Conservation (phyloP, 495 filamentous ascomycete genomes). For the Aspergillus bertholletiae region DNA sequence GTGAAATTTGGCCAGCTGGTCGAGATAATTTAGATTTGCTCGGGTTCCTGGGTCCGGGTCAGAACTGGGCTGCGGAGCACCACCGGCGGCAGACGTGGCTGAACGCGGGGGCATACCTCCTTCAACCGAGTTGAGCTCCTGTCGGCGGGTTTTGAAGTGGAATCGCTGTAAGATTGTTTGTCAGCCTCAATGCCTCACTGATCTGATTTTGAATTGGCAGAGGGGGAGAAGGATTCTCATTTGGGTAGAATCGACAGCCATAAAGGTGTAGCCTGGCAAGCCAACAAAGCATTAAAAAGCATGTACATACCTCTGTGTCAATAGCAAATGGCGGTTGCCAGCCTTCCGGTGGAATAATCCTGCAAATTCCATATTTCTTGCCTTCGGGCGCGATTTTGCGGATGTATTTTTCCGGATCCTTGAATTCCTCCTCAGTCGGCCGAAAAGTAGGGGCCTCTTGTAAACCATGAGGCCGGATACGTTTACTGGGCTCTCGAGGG, state of each 20-base stretch:
- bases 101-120: slow-evolving; percentile 69
- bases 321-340: slow-evolving; percentile 97
- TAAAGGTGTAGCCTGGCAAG: neutral
- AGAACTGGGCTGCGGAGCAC: slow-evolving; percentile 36
- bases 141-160: slow-evolving; percentile 93
- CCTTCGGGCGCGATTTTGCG: slow-evolving; percentile 84
- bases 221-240: neutral
- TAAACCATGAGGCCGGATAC: slow-evolving; percentile 74
- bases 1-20: slow-evolving; percentile 94
- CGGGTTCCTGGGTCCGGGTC: slow-evolving; percentile 66
- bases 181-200: neutral
- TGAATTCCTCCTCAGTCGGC: slow-evolving; percentile 91
- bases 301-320: slow-evolving; percentile 81
- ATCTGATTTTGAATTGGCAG: neutral
- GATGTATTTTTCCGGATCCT: slow-evolving; percentile 89
- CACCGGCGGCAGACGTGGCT: slow-evolving; percentile 31
- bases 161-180: slow-evolving; percentile 60
- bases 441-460: slow-evolving; percentile 88
- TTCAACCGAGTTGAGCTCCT: slow-evolving; percentile 98
- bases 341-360: slow-evolving; percentile 87
- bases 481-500: slow-evolving; percentile 70
- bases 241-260: neutral
- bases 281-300: neutral
- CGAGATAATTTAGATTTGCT: slow-evolving; percentile 92
- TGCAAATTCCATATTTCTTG: slow-evolving; percentile 81